phyloP scores from a whole-genome alignment of 805 yeast species.

The Zygoascus tannicola region DNA sequence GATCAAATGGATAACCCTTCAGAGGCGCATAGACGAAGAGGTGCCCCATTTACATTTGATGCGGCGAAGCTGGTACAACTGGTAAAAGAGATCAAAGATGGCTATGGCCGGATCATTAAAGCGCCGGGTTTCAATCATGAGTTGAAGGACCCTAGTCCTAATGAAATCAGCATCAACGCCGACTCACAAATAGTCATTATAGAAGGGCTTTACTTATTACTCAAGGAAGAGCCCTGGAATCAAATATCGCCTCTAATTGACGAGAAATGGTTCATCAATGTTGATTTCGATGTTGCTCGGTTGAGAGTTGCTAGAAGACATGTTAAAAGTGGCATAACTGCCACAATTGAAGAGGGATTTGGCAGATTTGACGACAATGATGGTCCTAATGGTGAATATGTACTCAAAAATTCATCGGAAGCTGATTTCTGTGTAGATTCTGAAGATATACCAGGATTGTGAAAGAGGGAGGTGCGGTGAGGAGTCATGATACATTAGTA shows the following conservation, averaged over 20 bases:
- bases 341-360: slow-evolving; percentile 28
- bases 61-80: slow-evolving; percentile 37
- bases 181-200: slow-evolving; percentile 48
- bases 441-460: neutral
- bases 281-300: slow-evolving; percentile 38
- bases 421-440: slow-evolving; percentile 22
- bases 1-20: slow-evolving; percentile 44
- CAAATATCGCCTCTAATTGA: slow-evolving; percentile 34
- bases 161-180: slow-evolving; percentile 39
- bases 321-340: slow-evolving; percentile 31
- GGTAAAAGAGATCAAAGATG: slow-evolving; percentile 15
- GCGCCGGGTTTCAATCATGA: slow-evolving; percentile 71
- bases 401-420: slow-evolving; percentile 21
- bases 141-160: slow-evolving; percentile 52
- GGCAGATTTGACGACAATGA: slow-evolving; percentile 41
- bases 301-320: slow-evolving; percentile 62
- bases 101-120: slow-evolving; percentile 9
- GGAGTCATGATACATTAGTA: neutral
- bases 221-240: slow-evolving; percentile 53
- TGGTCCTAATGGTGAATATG: slow-evolving; percentile 46
- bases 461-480: neutral
- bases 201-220: slow-evolving; percentile 68
- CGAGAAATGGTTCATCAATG: slow-evolving; percentile 39
- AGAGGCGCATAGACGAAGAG: slow-evolving; percentile 56
- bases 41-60: slow-evolving; percentile 84